Percentiles rank a stretch among this genome's conserved stretches.
Conservation (phyloP, 2,329 filamentous ascomycete genomes). For the Fulvia fulva region DNA sequence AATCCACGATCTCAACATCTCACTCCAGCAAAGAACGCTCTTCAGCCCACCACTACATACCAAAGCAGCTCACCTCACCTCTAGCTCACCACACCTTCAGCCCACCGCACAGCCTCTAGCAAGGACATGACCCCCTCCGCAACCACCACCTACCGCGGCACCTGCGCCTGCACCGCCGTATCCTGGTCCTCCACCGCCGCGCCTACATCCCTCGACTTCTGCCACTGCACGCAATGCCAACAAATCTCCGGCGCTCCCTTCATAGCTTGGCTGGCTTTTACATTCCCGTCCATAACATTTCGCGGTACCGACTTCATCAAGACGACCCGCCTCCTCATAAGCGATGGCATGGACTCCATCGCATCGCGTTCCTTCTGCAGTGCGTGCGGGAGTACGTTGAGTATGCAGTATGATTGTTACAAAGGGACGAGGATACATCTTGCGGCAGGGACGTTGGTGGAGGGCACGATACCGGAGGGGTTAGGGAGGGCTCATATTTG, state of each 20-base stretch:
- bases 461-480: constrained; percentile 5
- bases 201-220: constrained; percentile 17
- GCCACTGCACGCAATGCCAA: constrained; percentile 25
- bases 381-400: constrained; percentile 16
- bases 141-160: constrained; percentile 3
- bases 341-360: constrained; percentile 8
- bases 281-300: constrained; percentile 13
- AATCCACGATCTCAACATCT: not conserved
- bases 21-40: too few species aligned
- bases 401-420: constrained; percentile 21
- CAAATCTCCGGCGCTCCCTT: constrained; percentile 21
- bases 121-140: not conserved
- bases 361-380: constrained; percentile 15
- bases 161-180: constrained; percentile 18
- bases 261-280: constrained; percentile 17
- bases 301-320: not conserved
- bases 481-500: constrained; percentile 16
- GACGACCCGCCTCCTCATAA: constrained; percentile 6
- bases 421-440: constrained; percentile 16
- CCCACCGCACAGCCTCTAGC: too few species aligned
- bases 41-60: not conserved
- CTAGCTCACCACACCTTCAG: too few species aligned
- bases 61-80: too few species aligned
- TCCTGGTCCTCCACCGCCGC: constrained; percentile 11
- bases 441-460: constrained; percentile 13